Conservation (phyloP, 257 asterid genomes). For the Verbena officinalis region DNA sequence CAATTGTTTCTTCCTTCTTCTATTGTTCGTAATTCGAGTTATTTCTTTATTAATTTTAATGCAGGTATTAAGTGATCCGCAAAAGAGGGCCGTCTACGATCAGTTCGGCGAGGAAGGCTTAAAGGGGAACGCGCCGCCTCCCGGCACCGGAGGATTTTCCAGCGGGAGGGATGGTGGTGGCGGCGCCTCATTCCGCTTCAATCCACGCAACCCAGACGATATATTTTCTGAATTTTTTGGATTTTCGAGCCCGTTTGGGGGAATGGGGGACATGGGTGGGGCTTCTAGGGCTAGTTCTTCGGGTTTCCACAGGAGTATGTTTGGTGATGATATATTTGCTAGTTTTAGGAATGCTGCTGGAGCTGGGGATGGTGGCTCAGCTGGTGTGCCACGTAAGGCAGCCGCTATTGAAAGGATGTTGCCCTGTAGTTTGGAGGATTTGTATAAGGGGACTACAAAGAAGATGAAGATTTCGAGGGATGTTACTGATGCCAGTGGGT, state of each 20-base stretch:
- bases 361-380: slow-evolving; percentile 45
- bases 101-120: slow-evolving; percentile 70
- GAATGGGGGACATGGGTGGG: slow-evolving; percentile 49
- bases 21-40: slow-evolving; percentile 18
- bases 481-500: slow-evolving; percentile 59
- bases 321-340: slow-evolving; percentile 49
- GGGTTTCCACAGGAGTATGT: slow-evolving; percentile 44
- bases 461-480: slow-evolving; percentile 73
- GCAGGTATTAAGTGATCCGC: slow-evolving; percentile 68
- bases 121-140: slow-evolving; percentile 66
- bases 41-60: slow-evolving; percentile 14
- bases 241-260: slow-evolving; percentile 50
- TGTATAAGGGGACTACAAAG: slow-evolving; percentile 57
- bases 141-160: slow-evolving; percentile 50
- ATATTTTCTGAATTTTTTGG: slow-evolving; percentile 54
- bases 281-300: slow-evolving; percentile 41
- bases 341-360: slow-evolving; percentile 44
- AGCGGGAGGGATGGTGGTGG: slow-evolving; percentile 48
- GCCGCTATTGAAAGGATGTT: slow-evolving; percentile 45
- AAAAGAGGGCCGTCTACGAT: slow-evolving; percentile 60
- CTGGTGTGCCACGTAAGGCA: slow-evolving; percentile 38
- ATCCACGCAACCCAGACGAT: slow-evolving; percentile 58
- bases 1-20: background rate
- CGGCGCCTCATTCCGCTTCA: slow-evolving; percentile 42
- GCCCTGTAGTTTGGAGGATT: slow-evolving; percentile 60